Base-by-base conservation (phyloP, 1,284 basidiomycete species). In the Pisolithus thermaeus region DNA sequence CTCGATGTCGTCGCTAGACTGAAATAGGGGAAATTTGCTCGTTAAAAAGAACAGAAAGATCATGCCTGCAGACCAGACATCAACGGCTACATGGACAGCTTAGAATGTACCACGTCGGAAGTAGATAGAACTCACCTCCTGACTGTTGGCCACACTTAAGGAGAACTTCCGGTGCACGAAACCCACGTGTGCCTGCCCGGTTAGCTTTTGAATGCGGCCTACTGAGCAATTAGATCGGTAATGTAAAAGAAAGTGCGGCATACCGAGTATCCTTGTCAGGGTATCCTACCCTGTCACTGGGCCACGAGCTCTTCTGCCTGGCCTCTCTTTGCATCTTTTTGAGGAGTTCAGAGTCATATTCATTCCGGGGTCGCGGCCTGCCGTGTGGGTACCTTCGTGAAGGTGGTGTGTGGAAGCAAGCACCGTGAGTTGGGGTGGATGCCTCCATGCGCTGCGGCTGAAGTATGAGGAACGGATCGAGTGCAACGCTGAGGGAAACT, bases 101-200 rank as follows among this genome's bases (percentile, higher is more conserved):
- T 49, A 58, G 50, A 52, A 39, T 30, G 48, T 50, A 38, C 40
- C 43, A 43, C 49, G 14, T 30, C 40, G 41, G 42, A 53, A 47
- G 38, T 18, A 37, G 30, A 52, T 28, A 47, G 47, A 43, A 32
- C 81, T 57, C 62, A 93, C 94, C 90, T 54, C 92, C 91, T 4
- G 87, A 89, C 71, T 99, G 96, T 59, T 94, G 89, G 20, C 86
- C 85, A 61, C 96, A 99, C 70, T 99, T 99, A 46, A 99, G 71
- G 25, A 99, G 70, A 9, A 99, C 97, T 63, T 99, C 97, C 0
- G 96, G 96, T 0, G 96, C 95, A 52, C 96, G 84, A 69, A 99
- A 99, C 0, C 96, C 97, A 63, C 96, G 75, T 7, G 96, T 99
- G 1, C 96, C 96, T 0, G 96, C 97, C 50, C 96, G 84, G 65